phyloP scores from a whole-genome alignment of 441 rosid genomes.

The Mallotus repandus region DNA sequence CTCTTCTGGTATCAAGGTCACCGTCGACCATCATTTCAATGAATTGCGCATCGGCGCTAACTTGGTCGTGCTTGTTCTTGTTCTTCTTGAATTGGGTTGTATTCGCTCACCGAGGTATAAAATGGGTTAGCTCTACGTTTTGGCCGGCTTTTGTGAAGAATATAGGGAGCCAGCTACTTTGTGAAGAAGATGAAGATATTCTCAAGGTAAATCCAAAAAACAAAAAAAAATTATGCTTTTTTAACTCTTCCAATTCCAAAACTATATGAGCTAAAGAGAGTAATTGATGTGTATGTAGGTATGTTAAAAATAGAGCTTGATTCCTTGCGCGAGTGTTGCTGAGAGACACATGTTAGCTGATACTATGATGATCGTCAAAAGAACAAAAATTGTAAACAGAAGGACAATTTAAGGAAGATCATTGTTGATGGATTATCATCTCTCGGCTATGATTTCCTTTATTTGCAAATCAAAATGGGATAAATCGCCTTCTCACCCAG shows the following conservation, averaged over 20 bases:
- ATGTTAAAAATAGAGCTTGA: slow-evolving; percentile 51
- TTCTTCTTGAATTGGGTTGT: too few relatives aligned
- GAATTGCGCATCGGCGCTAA: too few relatives aligned
- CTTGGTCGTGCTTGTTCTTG: too few relatives aligned
- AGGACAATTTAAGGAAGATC: slow-evolving; percentile 62
- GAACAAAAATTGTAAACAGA: slow-evolving; percentile 54
- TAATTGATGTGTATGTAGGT: background rate
- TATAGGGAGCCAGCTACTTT: too few relatives aligned
- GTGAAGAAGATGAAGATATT: too few relatives aligned
- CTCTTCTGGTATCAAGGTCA: too few relatives aligned
- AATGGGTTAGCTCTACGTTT: too few relatives aligned
- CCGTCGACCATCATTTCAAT: too few relatives aligned
- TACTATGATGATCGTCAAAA: slow-evolving; percentile 66
- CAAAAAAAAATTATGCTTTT: too few relatives aligned
- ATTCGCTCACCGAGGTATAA: too few relatives aligned
- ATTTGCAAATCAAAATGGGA: slow-evolving; percentile 95
- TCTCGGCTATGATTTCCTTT: slow-evolving; percentile 63
- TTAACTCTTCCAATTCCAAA: too few relatives aligned
- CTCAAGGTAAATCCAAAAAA: slow-evolving; percentile 46
- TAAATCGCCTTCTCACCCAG: slow-evolving; percentile 60
- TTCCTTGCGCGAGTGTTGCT: slow-evolving; percentile 58
- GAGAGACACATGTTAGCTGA: slow-evolving; percentile 81
- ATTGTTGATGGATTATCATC: slow-evolving; percentile 57
- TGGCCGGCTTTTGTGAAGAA: too few relatives aligned
- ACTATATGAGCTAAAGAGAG: background rate